Base-by-base conservation (phyloP, 208 protist species). In the Trypanosoma melophagium region DNA sequence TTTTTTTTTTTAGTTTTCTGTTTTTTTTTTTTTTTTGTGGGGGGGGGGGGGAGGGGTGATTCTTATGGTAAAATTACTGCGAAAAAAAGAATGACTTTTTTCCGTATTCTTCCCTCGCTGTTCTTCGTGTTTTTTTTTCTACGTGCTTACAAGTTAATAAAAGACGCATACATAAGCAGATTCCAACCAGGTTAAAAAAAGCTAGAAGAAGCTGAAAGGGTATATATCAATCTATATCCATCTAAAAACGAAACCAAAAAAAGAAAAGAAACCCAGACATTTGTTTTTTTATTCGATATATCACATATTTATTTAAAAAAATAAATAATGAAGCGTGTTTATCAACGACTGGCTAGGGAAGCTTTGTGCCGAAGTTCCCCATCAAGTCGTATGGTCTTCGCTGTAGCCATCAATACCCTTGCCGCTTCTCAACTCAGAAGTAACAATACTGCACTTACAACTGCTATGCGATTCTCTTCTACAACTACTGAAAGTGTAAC, bases 281-380 rank as follows among this genome's bases (percentile, higher is more conserved):
- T n/a, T 47, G 41, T 42, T 14, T 35, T 19, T 7, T 10, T 22
- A 38, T 12, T 31, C n/a, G 1, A 21, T 19, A 50, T 52, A 28
- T 24, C 10, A 53, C 49, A 41, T 35, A 52, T 24, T 58, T 19
- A 67, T 60, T 54, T 21, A 60, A 25, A 50, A 22, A 7, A 35
- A 28, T n/a, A 47, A 62, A 57, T 35, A 68, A 35, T 42, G 82
- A 79, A 80, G 53, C 82, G 82, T 57, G 69, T 76, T 19, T 55
- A 68, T 69, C 73, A 87, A 66, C 45, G 70, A 41, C 9, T 77
- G 7, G 19, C 31, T 17, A 50, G 44, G 38, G 71, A 60, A 25
- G 63, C 45, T 60, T 54, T 69, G 24, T 47, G 49, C 24, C 58
- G 40, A 19, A 54, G 60, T 19, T 66, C 62, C 10, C 14, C 71